These are phyloP conservation scores for Scheffersomyces cryptocercus DNA, from an alignment of 1,139 yeast genomes.

Conservation along the genomic window DNA sequence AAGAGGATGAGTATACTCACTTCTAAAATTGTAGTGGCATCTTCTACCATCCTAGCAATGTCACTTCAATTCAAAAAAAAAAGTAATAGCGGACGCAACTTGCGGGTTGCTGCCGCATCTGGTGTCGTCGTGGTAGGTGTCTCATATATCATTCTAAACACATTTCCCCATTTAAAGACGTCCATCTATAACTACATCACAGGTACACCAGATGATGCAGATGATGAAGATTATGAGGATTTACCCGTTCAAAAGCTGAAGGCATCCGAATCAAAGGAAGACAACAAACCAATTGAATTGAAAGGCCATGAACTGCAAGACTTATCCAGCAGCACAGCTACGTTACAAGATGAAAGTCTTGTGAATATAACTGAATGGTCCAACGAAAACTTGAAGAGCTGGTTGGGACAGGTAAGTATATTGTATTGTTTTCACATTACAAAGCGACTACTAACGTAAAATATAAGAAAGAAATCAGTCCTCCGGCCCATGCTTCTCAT, in stretches of 20 bases:
- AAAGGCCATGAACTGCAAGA: conserved; percentile 7
- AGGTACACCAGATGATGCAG: conserved; percentile 16
- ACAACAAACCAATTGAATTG: conserved; percentile 26
- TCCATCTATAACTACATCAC: conserved; percentile 24
- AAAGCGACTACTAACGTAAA: conserved; percentile 29
- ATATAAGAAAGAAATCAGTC: conserved; percentile 44
- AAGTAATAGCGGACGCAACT: conserved; percentile 7
- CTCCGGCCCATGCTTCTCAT: conserved; percentile 50
- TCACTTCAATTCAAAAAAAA: conserved; percentile 12
- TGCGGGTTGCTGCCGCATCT: conserved; percentile 27
- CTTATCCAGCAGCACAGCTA: conserved; percentile 5
- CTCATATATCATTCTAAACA: conserved; percentile 44
- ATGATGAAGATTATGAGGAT: conserved; percentile 10
- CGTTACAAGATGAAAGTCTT: conserved; percentile 17
- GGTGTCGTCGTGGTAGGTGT: conserved; percentile 48
- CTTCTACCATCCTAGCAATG: conserved; percentile 5
- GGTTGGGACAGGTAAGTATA: conserved; percentile 34
- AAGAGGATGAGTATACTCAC: no score
- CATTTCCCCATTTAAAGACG: conserved; percentile 52
- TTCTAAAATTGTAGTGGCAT: no score
- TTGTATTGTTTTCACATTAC: neutral
- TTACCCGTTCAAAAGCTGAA: conserved; percentile 3
- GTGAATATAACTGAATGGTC: conserved; percentile 40
- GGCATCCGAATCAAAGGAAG: conserved; percentile 9
- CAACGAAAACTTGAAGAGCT: conserved; percentile 39